phyloP scores from a whole-genome alignment of 2,329 filamentous ascomycete species.

The Botrytis paeoniae region DNA sequence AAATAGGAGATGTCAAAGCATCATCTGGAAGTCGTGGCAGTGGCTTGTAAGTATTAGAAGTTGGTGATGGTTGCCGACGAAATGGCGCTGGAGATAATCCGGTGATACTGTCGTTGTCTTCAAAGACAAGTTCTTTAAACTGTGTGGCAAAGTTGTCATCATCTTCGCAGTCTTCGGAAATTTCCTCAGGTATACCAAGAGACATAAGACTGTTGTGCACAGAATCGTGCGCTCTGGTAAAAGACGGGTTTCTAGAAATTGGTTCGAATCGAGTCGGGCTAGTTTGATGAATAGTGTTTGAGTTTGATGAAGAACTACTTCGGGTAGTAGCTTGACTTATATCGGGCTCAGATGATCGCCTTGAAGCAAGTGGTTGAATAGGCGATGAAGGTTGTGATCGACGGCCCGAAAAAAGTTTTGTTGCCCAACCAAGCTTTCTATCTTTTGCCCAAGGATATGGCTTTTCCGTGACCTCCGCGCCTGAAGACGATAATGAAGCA shows the following conservation, averaged over 20 bases:
- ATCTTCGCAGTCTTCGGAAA: constrained; percentile 51
- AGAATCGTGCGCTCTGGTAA: not conserved
- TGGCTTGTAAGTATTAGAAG: constrained; percentile 29
- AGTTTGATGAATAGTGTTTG: constrained; percentile 2
- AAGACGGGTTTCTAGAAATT: constrained; percentile 29
- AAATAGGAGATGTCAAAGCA: constrained; percentile 17
- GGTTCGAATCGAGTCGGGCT: not conserved
- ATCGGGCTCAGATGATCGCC: constrained; percentile 12
- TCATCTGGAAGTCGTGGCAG: constrained; percentile 34
- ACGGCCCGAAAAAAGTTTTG: constrained; percentile 11
- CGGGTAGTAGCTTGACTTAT: constrained; percentile 20
- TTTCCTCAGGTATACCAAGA: constrained; percentile 46
- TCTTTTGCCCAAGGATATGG: constrained; percentile 11
- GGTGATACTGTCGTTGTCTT: constrained; percentile 30
- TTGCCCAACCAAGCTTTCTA: constrained; percentile 22
- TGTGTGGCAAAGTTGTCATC: constrained; percentile 60
- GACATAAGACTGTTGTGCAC: not conserved
- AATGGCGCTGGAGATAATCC: constrained; percentile 33
- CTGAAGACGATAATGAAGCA: not conserved
- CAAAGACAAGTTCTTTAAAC: constrained; percentile 24
- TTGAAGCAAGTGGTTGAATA: constrained; percentile 21
- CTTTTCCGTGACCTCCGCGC: not conserved
- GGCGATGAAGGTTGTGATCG: constrained; percentile 38
- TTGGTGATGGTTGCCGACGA: constrained; percentile 20
- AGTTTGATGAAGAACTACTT: not conserved